Evolutionary conservation across 2,329 filamentous ascomycete genomes (phyloP).

Genomic region (Fusarium sp.): DNA sequence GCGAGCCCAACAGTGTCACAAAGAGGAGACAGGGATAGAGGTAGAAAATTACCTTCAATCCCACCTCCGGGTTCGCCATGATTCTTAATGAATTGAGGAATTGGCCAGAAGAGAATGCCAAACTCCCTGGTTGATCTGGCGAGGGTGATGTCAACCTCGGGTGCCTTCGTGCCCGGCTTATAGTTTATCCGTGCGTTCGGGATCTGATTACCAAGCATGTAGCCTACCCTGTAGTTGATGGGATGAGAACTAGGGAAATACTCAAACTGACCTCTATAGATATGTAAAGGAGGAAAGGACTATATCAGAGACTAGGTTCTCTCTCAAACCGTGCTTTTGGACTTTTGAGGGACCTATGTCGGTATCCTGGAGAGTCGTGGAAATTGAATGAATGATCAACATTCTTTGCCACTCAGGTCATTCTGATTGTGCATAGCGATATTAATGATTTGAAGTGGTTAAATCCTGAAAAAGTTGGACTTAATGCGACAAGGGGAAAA

Average conservation of each 20-base stretch:
- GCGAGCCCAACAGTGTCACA: slow-evolving; percentile 50
- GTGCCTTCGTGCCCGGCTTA: background rate
- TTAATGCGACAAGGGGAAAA: background rate
- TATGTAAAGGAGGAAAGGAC: background rate
- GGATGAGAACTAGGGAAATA: background rate
- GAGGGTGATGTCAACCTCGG: background rate
- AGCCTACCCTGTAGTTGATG: background rate
- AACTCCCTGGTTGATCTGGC: background rate
- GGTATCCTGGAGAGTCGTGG: background rate
- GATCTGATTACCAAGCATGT: background rate
- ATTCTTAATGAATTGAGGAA: background rate
- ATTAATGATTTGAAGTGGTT: accelerated
- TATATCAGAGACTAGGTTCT: background rate
- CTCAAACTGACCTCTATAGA: background rate
- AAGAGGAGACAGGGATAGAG: slow-evolving; percentile 56
- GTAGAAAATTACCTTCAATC: slow-evolving; percentile 55
- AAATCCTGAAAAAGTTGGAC: background rate
- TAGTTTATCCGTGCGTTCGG: background rate
- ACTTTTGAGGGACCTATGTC: background rate
- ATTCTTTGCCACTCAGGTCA: too few relatives aligned
- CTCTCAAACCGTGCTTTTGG: background rate
- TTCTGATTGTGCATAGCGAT: accelerated
- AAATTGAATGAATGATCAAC: background rate
- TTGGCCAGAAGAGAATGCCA: background rate
- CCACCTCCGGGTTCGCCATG: slow-evolving; percentile 52